Evolutionary conservation across 164 flowering plant genomes (phyloP).

Genomic region (Nelumbo lutea): DNA sequence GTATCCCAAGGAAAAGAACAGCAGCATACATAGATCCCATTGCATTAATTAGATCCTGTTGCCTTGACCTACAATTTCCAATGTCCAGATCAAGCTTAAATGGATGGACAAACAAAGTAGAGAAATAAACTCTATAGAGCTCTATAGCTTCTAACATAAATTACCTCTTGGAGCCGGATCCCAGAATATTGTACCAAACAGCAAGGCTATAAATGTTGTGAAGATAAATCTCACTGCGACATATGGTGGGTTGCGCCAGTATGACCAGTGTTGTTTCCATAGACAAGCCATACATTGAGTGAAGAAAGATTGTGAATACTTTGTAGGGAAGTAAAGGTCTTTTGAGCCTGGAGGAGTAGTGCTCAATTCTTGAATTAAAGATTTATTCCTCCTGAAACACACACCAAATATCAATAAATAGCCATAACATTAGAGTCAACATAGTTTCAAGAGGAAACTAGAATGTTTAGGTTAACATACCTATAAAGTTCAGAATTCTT

Average conservation of each 20-base stretch:
- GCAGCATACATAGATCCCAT: conserved; percentile 1
- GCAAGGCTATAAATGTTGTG: not conserved
- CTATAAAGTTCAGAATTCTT: conserved; percentile 31
- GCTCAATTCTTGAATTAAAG: not conserved
- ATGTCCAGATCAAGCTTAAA: not conserved
- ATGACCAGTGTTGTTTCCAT: not conserved
- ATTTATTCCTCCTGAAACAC: not conserved
- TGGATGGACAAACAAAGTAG: not conserved
- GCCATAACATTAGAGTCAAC: no score
- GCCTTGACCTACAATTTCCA: not conserved
- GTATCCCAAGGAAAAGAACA: not conserved
- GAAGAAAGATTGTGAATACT: not conserved
- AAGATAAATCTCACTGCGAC: not conserved
- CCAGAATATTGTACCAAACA: not conserved
- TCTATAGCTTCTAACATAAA: not conserved
- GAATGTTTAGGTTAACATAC: conserved; percentile 6
- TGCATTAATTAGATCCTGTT: not conserved
- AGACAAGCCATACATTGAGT: not conserved
- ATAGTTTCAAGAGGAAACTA: no score
- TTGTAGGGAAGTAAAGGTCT: not conserved
- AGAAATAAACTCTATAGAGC: not conserved
- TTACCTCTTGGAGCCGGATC: not conserved
- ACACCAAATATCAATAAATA: not conserved
- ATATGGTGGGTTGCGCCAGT: not conserved
- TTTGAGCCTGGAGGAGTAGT: not conserved